Evolutionary conservation across 148 eudicot genomes (phyloP).

Genomic region (Chenopodium berlandieri): DNA sequence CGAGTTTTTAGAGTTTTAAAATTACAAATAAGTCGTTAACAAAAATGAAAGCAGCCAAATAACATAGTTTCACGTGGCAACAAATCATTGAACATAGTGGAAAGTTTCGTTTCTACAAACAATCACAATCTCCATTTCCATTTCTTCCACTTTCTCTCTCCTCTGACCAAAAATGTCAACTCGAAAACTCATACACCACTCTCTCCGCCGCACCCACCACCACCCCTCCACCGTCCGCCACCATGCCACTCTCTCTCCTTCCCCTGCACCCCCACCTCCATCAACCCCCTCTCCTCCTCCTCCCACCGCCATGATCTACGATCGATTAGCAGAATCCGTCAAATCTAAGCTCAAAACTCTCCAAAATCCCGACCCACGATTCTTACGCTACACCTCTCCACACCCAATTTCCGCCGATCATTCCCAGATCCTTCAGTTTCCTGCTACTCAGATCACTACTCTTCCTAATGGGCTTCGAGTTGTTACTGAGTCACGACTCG

Average conservation of each 20-base stretch:
- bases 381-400: constrained; percentile 42
- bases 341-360: constrained; percentile 41
- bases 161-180: constrained; percentile 31
- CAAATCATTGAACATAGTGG: neutral
- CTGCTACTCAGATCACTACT: constrained; percentile 49
- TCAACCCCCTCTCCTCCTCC: constrained; percentile 32
- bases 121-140: neutral
- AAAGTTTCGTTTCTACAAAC: neutral
- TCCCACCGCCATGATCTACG: constrained; percentile 39
- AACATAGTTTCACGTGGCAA: neutral
- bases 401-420: constrained; percentile 38
- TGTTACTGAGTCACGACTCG: constrained; percentile 62
- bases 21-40: too few species aligned
- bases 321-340: constrained; percentile 35
- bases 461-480: constrained; percentile 74
- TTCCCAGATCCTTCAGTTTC: constrained; percentile 46
- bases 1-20: too few species aligned
- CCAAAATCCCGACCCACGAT: constrained; percentile 35
- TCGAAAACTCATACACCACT: constrained; percentile 28
- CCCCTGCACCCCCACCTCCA: constrained; percentile 16
- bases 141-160: neutral
- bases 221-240: constrained; percentile 9
- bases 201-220: constrained; percentile 25
- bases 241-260: constrained; percentile 25
- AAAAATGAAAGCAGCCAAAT: neutral